Percentiles rank a stretch among this genome's conserved stretches.
Conservation (phyloP, 2,329 filamentous ascomycete genomes). For the Cadophora sp. region DNA sequence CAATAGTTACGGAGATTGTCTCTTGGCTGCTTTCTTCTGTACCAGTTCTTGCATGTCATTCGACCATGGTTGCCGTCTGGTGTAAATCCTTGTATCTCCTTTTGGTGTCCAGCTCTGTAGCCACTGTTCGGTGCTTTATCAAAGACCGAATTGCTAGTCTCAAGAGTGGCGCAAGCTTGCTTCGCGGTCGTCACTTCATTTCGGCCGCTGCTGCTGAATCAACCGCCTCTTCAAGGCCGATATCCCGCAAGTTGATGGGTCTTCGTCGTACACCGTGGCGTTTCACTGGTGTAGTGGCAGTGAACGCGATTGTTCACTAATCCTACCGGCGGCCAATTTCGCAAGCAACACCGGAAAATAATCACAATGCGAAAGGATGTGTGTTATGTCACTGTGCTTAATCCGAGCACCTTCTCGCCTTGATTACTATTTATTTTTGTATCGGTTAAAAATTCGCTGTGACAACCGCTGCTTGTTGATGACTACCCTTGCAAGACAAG, state of each 20-base stretch:
- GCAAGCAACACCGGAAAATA: not conserved
- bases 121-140: not conserved
- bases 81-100: not conserved
- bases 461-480: not conserved
- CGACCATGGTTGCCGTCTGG: no score
- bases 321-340: not conserved
- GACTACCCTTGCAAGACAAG: not conserved
- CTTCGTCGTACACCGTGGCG: not conserved
- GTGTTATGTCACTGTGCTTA: not conserved
- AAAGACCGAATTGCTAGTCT: not conserved
- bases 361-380: not conserved
- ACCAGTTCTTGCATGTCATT: not conserved
- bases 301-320: not conserved
- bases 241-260: not conserved
- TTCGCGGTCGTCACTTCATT: not conserved
- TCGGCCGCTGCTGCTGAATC: not conserved
- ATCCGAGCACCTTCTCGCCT: not conserved
- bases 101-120: not conserved
- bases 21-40: no score
- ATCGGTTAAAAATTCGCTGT: not conserved
- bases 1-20: no score
- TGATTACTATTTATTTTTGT: not conserved
- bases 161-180: not conserved
- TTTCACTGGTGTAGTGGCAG: not conserved
- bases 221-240: not conserved